phyloP scores from a whole-genome alignment of 2,329 filamentous ascomycete species.

The Arthrobotrys sphaeroides region DNA sequence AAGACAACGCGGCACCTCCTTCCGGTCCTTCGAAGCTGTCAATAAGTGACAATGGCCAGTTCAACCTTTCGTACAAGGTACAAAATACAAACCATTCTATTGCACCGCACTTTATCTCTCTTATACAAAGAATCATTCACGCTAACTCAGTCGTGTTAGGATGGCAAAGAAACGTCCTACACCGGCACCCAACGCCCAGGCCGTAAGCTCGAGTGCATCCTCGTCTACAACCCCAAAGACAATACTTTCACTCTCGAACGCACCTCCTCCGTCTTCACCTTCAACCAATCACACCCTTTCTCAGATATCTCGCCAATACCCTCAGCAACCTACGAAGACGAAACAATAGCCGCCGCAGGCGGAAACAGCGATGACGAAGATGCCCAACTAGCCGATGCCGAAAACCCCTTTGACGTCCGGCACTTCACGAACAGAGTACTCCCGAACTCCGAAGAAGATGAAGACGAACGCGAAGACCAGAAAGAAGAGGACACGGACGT shows the following conservation, averaged over 20 bases:
- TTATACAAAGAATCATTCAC: neutral
- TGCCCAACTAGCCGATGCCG: constrained; percentile 43
- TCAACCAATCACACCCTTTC: constrained; percentile 45
- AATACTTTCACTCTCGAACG: constrained; percentile 50
- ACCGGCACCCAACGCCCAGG: constrained; percentile 39
- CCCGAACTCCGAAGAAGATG: constrained; percentile 41
- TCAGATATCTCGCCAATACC: constrained; percentile 35
- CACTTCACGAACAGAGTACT: constrained; percentile 30
- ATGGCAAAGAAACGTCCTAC: constrained; percentile 36
- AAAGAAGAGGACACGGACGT: constrained; percentile 44
- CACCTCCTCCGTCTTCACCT: constrained; percentile 49
- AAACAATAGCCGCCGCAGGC: neutral
- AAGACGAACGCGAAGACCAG: constrained; percentile 37
- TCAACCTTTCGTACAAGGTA: constrained; percentile 41
- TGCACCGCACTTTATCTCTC: neutral
- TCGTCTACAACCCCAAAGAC: constrained; percentile 50
- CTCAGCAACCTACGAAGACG: constrained; percentile 46
- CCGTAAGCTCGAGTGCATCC: constrained; percentile 51
- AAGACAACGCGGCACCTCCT: constrained; percentile 38
- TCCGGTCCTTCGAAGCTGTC: constrained; percentile 28
- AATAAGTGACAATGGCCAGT: constrained; percentile 23
- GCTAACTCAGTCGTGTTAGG: neutral
- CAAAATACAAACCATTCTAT: too few relatives aligned
- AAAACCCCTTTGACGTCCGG: constrained; percentile 49
- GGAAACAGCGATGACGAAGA: constrained; percentile 47